Percentiles rank a stretch among this genome's conserved stretches.
phyloP scores from a whole-genome alignment of 2,329 filamentous ascomycete species.

The Penicillium hordei region DNA sequence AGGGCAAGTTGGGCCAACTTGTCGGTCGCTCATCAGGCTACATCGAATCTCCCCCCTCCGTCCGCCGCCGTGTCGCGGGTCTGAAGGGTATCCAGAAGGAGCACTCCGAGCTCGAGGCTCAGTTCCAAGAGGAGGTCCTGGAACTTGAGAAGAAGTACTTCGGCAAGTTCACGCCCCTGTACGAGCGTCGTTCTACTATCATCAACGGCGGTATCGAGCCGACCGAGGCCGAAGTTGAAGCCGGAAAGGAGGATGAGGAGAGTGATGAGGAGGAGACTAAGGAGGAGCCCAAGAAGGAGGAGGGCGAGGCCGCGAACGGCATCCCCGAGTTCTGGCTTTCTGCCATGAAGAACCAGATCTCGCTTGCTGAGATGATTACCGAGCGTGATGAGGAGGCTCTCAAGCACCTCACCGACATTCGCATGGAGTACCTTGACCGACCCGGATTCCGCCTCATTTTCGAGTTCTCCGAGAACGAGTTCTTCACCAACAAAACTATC shows the following conservation, averaged over 20 bases:
- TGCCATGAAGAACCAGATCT: conserved; percentile 99
- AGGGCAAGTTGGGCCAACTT: conserved; percentile 89
- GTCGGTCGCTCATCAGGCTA: conserved; percentile 96
- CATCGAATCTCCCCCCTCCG: conserved; percentile 86
- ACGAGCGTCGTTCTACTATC: conserved; percentile 90
- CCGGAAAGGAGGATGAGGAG: conserved; percentile 78
- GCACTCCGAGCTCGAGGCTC: conserved; percentile 94
- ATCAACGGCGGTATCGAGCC: conserved; percentile 86
- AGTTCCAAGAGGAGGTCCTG: conserved; percentile 98
- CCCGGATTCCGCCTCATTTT: conserved; percentile 98
- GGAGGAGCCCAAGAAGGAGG: conserved; percentile 51
- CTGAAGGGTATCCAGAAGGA: conserved; percentile 98
- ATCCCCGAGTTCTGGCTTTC: conserved; percentile 99
- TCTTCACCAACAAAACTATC: conserved; percentile 95
- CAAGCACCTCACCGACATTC: conserved; percentile 85
- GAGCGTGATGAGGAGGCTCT: conserved; percentile 94
- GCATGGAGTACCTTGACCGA: conserved; percentile 99
- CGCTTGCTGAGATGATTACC: conserved; percentile 96
- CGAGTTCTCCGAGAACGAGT: conserved; percentile 92
- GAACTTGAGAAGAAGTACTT: conserved; percentile 99
- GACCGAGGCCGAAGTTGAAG: conserved; percentile 79
- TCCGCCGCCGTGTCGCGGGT: conserved; percentile 90
- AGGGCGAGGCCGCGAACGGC: conserved; percentile 60
- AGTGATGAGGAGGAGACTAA: conserved; percentile 62
- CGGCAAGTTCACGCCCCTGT: conserved; percentile 95